These are phyloP conservation scores for barrel medic (Medicago truncatula) DNA, from an alignment of 306 rosid genomes.

Conservation along the genomic window MtrunA17r5.0-ANR NC_053046.1:8613001-8613500, in stretches of 20 bases:
- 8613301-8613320: slow-evolving; percentile 40
- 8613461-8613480: slow-evolving; percentile 62
- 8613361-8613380: slow-evolving; percentile 72
- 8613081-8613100: background rate
- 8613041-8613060: too few relatives aligned
- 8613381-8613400: slow-evolving; percentile 90
- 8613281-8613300: slow-evolving; percentile 98
- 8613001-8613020: slow-evolving; percentile 25
- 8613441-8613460: slow-evolving; percentile 94
- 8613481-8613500: slow-evolving; percentile 21
- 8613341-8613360: slow-evolving; percentile 31
- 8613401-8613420: slow-evolving; percentile 98
- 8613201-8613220: slow-evolving; percentile 96
- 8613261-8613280: slow-evolving; percentile 97
- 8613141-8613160: slow-evolving; percentile 44
- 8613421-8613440: slow-evolving; percentile 97
- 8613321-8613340: slow-evolving; percentile 19
- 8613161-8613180: slow-evolving; percentile 81
- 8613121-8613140: slow-evolving; percentile 25
- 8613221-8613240: slow-evolving; percentile 98
- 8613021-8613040: slow-evolving; percentile 8
- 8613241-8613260: slow-evolving; percentile 97
- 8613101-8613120: slow-evolving; percentile 38
- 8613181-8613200: slow-evolving; percentile 91
- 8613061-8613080: background rate